Percentiles rank a stretch among this genome's conserved stretches.
Evolutionary conservation across 305 asterid species (phyloP).

Genomic region (Coffea humblotiana): DNA sequence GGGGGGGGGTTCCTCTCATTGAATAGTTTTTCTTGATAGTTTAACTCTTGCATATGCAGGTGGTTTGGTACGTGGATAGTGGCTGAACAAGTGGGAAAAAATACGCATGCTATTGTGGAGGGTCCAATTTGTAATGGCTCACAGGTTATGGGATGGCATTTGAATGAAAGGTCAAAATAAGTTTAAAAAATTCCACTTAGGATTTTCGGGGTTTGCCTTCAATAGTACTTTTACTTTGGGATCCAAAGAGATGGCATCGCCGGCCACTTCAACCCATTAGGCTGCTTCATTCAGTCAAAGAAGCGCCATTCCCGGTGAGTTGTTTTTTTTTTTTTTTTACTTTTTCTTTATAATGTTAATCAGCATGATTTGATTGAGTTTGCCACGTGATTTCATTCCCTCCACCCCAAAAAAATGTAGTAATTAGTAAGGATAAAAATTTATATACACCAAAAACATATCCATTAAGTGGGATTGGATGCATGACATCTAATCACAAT

Average conservation of each 20-base stretch:
- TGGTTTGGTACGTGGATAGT: conserved; percentile 72
- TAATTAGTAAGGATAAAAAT: background rate
- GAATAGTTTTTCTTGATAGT: conserved; percentile 9
- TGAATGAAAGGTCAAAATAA: conserved; percentile 31
- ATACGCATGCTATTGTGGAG: conserved; percentile 37
- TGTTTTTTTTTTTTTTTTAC: conserved; percentile 5
- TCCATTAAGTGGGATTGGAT: no score
- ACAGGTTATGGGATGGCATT: conserved; percentile 75
- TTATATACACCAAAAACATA: no score
- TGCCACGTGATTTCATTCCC: background rate
- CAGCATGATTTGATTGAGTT: background rate
- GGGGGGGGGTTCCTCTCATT: no score
- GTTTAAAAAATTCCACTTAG: conserved; percentile 56
- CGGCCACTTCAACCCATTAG: conserved; percentile 60
- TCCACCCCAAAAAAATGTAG: background rate
- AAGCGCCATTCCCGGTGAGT: conserved; percentile 60
- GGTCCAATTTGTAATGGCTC: conserved; percentile 83
- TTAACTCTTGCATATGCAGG: conserved; percentile 41
- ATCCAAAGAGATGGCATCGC: conserved; percentile 67
- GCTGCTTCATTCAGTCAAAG: conserved; percentile 43
- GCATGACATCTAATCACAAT: no score
- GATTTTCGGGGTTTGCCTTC: conserved; percentile 71
- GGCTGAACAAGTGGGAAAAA: conserved; percentile 46
- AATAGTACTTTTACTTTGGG: conserved; percentile 86
- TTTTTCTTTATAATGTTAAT: background rate